Conservation (phyloP, 345 rosid genomes). For the Limnanthes douglasii region DNA sequence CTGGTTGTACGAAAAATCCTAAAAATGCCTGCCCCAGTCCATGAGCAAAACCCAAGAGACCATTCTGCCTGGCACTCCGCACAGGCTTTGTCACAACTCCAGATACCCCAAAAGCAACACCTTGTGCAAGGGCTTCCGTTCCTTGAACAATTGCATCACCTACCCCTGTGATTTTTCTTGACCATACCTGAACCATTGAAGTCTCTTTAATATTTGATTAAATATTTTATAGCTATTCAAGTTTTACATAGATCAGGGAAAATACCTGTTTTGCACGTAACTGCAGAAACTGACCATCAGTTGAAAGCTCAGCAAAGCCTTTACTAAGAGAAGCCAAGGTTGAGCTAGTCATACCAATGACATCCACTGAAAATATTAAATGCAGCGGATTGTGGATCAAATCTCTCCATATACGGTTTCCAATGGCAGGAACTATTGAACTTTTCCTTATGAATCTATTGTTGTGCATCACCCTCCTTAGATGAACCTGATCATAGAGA, state of each 20-base stretch:
- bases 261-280: slow-evolving; percentile 86
- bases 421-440: slow-evolving; percentile 71
- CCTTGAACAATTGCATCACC: slow-evolving; percentile 94
- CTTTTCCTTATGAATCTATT: slow-evolving; percentile 93
- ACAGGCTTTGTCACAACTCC: slow-evolving; percentile 93
- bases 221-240: too few species aligned
- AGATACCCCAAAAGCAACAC: slow-evolving; percentile 94
- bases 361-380: slow-evolving; percentile 85
- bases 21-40: slow-evolving; percentile 83
- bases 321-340: slow-evolving; percentile 90
- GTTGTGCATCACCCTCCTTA: slow-evolving; percentile 86
- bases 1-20: slow-evolving; percentile 81
- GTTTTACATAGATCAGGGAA: slow-evolving; percentile 1
- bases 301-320: slow-evolving; percentile 97
- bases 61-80: slow-evolving; percentile 88
- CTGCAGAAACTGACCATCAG: slow-evolving; percentile 91
- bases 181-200: slow-evolving; percentile 50
- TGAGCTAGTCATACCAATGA: slow-evolving; percentile 98
- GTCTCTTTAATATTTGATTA: slow-evolving; percentile 10
- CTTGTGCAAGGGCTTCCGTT: slow-evolving; percentile 97
- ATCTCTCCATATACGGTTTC: slow-evolving; percentile 89
- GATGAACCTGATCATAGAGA: slow-evolving; percentile 47
- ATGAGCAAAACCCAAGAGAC: slow-evolving; percentile 83
- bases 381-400: slow-evolving; percentile 94
- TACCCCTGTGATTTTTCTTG: slow-evolving; percentile 92